Base-by-base conservation (phyloP, 2,329 filamentous ascomycete species). In the Calcarisporium arbuscula region DNA sequence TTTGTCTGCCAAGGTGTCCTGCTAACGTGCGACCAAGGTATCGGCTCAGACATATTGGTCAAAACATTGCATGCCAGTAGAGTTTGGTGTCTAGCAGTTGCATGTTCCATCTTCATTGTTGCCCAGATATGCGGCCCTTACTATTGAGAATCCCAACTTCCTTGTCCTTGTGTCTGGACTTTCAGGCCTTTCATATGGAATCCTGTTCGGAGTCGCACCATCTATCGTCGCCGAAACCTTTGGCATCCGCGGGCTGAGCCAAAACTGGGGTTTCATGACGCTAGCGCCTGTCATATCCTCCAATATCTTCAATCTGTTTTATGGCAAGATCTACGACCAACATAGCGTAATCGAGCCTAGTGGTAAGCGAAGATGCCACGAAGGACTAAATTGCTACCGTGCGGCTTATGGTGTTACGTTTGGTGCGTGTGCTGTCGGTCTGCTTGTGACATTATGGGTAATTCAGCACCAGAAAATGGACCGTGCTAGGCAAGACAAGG, bases 231-330 rank as follows among this genome's bases (percentile, higher is more conserved):
- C 89, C 6, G 89, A 96, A 55, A 82, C 83, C 0, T 98, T 98
- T 56, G 92, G 92, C 7, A 83, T 95, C 18, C 74, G 82, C 41
- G 90, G 89, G 2, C 69, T 98, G 30, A 88, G 83, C 36, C 86
- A 95, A 54, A 98, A 96, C 53, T 98, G 92, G 90, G 92, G 92
- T 11, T 82, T 84, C 49, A 94, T 98, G 80, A 95, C 87, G 0
- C 67, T 95, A 30, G 82, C 86, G 4, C 89, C 90, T 0, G 86
- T 95, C 4, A 61, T 95, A 19, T 88, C 82, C 8, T 89, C 87
- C 32, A 94, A 96, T 49, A 59, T 95, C 16, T 96, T 94, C 70
- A 98, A 96, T 54, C 63, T 95, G 2, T 78, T 92, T 38, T 98
- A 96, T 55, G 92, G 92, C 31, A 63, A 58, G 12, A 79, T 95